Percentiles rank a stretch among this genome's conserved stretches.
phyloP scores from a whole-genome alignment of 805 yeast genomes.

The Kluyveromyces aestuarii region DNA sequence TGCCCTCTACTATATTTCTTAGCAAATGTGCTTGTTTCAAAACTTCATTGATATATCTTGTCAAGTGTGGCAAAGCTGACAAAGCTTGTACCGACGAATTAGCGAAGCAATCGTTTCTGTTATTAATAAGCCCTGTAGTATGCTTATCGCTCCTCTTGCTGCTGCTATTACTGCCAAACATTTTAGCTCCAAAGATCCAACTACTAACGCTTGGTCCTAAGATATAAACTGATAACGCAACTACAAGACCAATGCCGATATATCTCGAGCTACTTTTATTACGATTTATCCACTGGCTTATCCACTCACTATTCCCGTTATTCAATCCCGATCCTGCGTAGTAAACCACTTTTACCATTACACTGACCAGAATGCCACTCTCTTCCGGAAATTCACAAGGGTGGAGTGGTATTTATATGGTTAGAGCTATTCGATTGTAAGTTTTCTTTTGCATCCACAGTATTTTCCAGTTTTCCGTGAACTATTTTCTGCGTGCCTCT shows the following conservation, averaged over 20 bases:
- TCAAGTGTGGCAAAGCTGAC: constrained; percentile 50
- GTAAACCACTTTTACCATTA: constrained; percentile 7
- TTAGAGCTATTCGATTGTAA: background rate
- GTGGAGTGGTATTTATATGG: background rate
- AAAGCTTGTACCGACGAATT: constrained; percentile 81
- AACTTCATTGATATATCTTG: constrained; percentile 41
- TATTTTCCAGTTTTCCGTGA: background rate
- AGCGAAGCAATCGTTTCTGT: constrained; percentile 87
- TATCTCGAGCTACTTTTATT: constrained; percentile 5
- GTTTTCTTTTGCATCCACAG: background rate
- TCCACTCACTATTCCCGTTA: constrained; percentile 12
- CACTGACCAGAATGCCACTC: background rate
- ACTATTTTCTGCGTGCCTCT: background rate
- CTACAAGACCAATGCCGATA: constrained; percentile 6
- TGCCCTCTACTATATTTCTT: constrained; percentile 2
- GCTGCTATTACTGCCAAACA: constrained; percentile 9
- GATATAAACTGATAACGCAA: constrained; percentile 14
- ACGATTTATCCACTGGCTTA: constrained; percentile 14
- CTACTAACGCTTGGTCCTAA: constrained; percentile 11
- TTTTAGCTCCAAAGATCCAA: constrained; percentile 7
- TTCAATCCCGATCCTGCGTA: constrained; percentile 5
- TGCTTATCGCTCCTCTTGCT: constrained; percentile 54
- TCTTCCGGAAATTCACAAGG: background rate
- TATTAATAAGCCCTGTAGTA: constrained; percentile 77
- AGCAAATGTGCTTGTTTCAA: constrained; percentile 15